Evolutionary conservation across 352 stramenopile species (phyloP).

Genomic region (Globisporangium alternatum): DNA sequence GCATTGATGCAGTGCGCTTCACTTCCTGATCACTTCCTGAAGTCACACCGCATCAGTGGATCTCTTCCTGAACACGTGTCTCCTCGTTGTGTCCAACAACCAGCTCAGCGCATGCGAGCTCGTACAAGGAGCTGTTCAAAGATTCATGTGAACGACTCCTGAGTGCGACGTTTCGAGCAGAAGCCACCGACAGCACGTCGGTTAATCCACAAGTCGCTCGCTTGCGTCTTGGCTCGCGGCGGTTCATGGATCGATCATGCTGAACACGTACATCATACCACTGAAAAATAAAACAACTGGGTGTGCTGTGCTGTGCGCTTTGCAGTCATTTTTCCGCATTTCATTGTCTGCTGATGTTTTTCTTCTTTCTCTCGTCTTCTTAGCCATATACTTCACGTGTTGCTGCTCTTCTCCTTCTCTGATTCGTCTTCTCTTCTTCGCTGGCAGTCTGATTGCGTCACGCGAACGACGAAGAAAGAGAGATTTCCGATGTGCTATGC

Average conservation of each 20-base stretch:
- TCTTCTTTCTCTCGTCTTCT: background rate
- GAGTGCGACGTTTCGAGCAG: no score
- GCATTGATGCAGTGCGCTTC: no score
- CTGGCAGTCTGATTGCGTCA: background rate
- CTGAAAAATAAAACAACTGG: background rate
- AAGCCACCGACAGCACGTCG: no score
- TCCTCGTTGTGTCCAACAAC: no score
- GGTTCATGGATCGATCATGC: background rate
- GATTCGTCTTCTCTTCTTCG: background rate
- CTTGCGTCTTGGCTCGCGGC: no score
- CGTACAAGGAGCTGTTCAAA: no score
- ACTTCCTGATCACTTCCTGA: no score
- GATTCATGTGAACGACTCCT: background rate
- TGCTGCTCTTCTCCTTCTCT: background rate
- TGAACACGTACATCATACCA: background rate
- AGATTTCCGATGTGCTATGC: background rate
- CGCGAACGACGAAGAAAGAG: background rate
- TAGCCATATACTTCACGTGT: slow-evolving; percentile 13
- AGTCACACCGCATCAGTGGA: no score
- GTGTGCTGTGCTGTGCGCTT: no score
- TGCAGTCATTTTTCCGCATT: background rate
- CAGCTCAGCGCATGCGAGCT: no score
- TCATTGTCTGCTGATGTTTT: slow-evolving; percentile 5
- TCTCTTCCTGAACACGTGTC: no score
- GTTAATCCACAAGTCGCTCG: no score